These are phyloP conservation scores for Cenchrus fungigraminus DNA, from an alignment of 176 grass and related monocot genomes.

Conservation along the genomic window DNA sequence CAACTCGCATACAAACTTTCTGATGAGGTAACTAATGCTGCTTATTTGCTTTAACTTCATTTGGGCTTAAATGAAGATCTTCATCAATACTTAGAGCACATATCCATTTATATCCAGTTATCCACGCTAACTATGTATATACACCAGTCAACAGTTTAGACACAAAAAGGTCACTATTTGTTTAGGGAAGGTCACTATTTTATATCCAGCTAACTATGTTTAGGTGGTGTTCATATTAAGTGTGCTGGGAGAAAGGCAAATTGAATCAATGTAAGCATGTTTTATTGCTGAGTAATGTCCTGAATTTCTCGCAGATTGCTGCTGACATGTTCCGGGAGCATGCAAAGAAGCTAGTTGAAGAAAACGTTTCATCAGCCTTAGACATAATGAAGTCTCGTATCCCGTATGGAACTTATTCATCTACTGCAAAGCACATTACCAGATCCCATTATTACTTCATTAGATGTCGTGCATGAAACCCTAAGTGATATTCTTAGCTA, in stretches of 20 bases:
- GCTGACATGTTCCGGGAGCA: slow-evolving; percentile 89
- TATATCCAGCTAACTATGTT: slow-evolving; percentile 34
- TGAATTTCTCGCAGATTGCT: slow-evolving; percentile 72
- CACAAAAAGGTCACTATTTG: slow-evolving; percentile 1
- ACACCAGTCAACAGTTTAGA: neutral
- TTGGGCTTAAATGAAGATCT: neutral
- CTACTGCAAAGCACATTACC: slow-evolving; percentile 1
- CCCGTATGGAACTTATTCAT: slow-evolving; percentile 57
- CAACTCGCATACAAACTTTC: slow-evolving; percentile 89
- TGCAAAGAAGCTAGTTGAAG: slow-evolving; percentile 79
- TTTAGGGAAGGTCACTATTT: slow-evolving; percentile 10
- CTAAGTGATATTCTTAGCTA: slow-evolving; percentile 14
- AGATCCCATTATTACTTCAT: slow-evolving; percentile 19
- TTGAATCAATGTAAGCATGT: slow-evolving; percentile 11
- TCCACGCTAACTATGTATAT: slow-evolving; percentile 29
- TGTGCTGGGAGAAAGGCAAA: neutral
- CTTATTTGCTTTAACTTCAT: slow-evolving; percentile 35
- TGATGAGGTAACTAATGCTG: slow-evolving; percentile 75
- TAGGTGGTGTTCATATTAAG: slow-evolving; percentile 13
- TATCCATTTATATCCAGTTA: neutral
- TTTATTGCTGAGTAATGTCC: slow-evolving; percentile 5
- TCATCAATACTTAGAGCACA: slow-evolving; percentile 12
- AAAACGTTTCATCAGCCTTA: slow-evolving; percentile 79
- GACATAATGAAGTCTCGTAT: slow-evolving; percentile 73
- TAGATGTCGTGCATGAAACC: slow-evolving; percentile 36